A percentile compares a stretch with the other conserved stretches of the same genome.
These are phyloP conservation scores for Chalciporus pseudorubinellus DNA, from an alignment of 768 basidiomycete genomes.

Conservation along the genomic window DNA sequence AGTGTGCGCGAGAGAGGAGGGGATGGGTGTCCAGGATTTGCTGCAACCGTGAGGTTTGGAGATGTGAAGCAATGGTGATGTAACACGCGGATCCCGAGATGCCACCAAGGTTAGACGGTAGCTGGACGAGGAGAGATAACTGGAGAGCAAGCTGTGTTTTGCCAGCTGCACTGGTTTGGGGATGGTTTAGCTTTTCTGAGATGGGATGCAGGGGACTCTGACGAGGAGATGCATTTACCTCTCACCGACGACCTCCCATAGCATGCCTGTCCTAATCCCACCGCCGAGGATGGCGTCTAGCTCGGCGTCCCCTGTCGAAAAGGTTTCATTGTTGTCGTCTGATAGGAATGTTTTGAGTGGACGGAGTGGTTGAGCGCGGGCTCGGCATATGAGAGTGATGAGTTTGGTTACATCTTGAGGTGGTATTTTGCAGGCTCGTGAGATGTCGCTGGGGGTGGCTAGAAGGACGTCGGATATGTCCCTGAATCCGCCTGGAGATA, in stretches of 20 bases:
- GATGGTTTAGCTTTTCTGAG: conserved; percentile 4
- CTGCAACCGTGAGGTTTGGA: conserved; percentile 66
- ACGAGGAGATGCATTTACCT: conserved; percentile 49
- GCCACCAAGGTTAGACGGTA: conserved; percentile 55
- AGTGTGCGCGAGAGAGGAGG: conserved; percentile 40
- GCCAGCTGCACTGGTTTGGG: conserved; percentile 76
- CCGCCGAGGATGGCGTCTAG: conserved; percentile 76
- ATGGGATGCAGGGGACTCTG: not conserved
- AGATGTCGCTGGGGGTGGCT: conserved; percentile 47
- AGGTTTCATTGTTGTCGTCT: conserved; percentile 43
- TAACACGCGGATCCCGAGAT: conserved; percentile 71
- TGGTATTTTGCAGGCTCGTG: conserved; percentile 53
- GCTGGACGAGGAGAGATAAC: conserved; percentile 74
- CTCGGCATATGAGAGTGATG: conserved; percentile 48
- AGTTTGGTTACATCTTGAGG: conserved; percentile 49
- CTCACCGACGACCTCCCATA: conserved; percentile 90
- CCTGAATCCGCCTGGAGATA: conserved; percentile 44
- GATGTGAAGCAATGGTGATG: conserved; percentile 66
- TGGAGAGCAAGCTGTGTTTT: conserved; percentile 93
- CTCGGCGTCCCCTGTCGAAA: conserved; percentile 70
- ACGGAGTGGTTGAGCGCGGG: conserved; percentile 37
- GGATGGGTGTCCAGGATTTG: conserved; percentile 60
- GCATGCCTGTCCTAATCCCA: conserved; percentile 71
- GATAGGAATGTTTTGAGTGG: conserved; percentile 40
- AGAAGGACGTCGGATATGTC: conserved; percentile 52